Evolutionary conservation across 345 rosid genomes (phyloP).

Genomic region (Salix viminalis): DNA sequence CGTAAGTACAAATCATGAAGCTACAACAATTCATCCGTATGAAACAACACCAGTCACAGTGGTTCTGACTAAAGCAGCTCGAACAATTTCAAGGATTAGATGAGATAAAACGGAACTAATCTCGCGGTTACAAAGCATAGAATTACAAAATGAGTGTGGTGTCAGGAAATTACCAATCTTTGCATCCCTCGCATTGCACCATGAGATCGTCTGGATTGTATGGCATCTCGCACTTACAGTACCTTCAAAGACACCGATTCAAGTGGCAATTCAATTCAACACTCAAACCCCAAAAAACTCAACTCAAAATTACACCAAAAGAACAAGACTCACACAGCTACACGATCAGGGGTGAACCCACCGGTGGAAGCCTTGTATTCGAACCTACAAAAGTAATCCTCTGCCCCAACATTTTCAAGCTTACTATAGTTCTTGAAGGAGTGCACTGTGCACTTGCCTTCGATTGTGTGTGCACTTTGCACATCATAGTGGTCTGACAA

Average conservation of each 20-base stretch:
- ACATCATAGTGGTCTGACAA: constrained; percentile 71
- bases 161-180: constrained; percentile 57
- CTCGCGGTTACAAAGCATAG: neutral
- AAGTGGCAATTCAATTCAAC: neutral
- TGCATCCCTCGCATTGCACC: constrained; percentile 90
- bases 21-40: neutral
- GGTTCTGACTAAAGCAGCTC: neutral
- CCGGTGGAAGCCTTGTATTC: constrained; percentile 83
- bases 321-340: constrained; percentile 67
- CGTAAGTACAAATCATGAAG: neutral
- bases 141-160: neutral
- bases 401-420: constrained; percentile 80
- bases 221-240: constrained; percentile 90
- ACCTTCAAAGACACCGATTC: constrained; percentile 41
- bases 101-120: constrained; percentile 1
- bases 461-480: constrained; percentile 80
- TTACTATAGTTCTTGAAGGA: constrained; percentile 75
- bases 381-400: constrained; percentile 77
- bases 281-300: neutral
- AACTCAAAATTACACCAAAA: constrained; percentile 1
- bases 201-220: constrained; percentile 82
- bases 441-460: constrained; percentile 78
- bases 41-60: neutral
- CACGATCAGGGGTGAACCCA: constrained; percentile 74
- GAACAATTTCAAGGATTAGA: constrained; percentile 6